Evolutionary conservation across 129 eudicot genomes (phyloP), one percentile per base, ranked within the genome.

Genomic region (Glebionis coronaria): DNA sequence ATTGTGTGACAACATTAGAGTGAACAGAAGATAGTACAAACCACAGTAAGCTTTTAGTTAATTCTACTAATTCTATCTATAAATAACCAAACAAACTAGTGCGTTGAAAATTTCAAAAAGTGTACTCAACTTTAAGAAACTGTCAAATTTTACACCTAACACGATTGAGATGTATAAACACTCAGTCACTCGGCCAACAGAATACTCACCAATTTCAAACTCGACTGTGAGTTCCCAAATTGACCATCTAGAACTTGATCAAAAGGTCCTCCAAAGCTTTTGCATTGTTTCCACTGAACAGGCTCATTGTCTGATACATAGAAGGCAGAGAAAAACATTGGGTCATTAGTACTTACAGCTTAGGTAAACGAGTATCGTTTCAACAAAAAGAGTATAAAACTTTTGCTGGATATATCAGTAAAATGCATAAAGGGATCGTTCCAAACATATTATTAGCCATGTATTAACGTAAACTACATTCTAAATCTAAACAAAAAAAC

Each of bases 151-250:
- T 45, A 70, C 58, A 27, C 19, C 35, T 2, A 18, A 12, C 18
- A 35, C 29, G 57, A 35, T 35, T 50, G 35, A 29, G 35, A 29
- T 29, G 35, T 50, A 31, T 50, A 16, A 50, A 18, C 63, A 11
- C 9, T 44, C 15, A 61, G 29, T 5, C 45, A 62, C 16, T 38
- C 10, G 20, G 44, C 18, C 21, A 69, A 19, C 44, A 47, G 8
- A 49, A 50, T 49, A 77, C 91, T 82, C 71, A 93, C 98, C 98
- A 93, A 55, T 79, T 84, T 93, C 80, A 93, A 82, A 81, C 83
- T 78, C 9, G 82, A 62, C n/a, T 55, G 67, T 65, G 81, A 79
- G 79, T 80, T 81, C 70, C 98, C 98, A 81, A 88, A 93, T 58
- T 93, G 92, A 73, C 79, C 55, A 73, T 88, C 97, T 5, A 93